A percentile compares a stretch with the other conserved stretches of the same genome.
phyloP scores from a whole-genome alignment of 1,139 yeast species.

The Protomyces inundatus region DNA sequence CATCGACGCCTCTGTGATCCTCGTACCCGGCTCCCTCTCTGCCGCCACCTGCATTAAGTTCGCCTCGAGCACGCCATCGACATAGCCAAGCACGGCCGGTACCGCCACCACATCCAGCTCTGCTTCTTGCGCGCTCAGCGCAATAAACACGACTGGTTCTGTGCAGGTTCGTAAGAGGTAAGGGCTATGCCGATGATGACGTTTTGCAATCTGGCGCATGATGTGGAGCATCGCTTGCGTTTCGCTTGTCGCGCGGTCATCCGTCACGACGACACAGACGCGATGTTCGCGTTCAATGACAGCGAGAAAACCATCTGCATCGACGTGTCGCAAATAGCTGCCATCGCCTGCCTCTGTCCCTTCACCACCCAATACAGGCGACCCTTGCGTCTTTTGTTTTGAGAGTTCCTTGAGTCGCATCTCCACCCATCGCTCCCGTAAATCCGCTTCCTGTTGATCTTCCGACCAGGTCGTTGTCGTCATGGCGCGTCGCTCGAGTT shows the following conservation, averaged over 20 bases:
- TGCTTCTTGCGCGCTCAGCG: constrained; percentile 18
- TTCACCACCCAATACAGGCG: neutral
- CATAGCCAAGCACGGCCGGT: constrained; percentile 29
- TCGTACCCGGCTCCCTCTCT: constrained; percentile 21
- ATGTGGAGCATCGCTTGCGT: neutral
- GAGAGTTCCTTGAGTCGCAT: constrained; percentile 25
- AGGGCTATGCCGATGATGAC: neutral
- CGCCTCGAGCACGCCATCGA: constrained; percentile 25
- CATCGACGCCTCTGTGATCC: neutral
- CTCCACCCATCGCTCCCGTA: constrained; percentile 26
- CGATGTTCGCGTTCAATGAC: constrained; percentile 9
- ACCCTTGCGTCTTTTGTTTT: neutral
- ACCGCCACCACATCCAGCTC: constrained; percentile 27
- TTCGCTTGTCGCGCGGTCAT: neutral
- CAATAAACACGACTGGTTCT: constrained; percentile 8
- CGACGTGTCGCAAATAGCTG: constrained; percentile 6
- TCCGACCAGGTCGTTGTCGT: constrained; percentile 12
- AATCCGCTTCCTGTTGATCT: constrained; percentile 18
- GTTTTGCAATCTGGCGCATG: constrained; percentile 2
- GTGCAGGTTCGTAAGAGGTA: constrained; percentile 5
- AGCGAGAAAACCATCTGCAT: constrained; percentile 17
- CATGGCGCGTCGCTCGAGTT: constrained; percentile 7
- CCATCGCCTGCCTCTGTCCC: neutral
- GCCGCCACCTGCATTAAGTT: constrained; percentile 28
- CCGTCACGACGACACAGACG: constrained; percentile 26